phyloP scores from a whole-genome alignment of 2,329 filamentous ascomycete genomes.

The Ilyonectria mors-panacis region DNA sequence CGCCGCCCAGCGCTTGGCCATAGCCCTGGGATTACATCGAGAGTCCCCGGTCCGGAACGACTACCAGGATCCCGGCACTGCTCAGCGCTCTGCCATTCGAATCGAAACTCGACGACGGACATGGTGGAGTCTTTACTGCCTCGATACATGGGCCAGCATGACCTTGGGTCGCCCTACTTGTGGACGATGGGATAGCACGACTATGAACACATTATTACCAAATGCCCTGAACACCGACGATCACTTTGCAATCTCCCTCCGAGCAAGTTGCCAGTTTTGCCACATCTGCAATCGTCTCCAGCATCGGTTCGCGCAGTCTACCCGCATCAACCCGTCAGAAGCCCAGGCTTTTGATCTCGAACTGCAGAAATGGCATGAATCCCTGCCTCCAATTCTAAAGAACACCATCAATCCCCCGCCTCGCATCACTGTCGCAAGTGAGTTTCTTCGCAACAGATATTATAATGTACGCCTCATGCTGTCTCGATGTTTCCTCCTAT shows the following conservation, averaged over 20 bases:
- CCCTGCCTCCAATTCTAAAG: conserved; percentile 41
- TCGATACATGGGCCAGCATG: conserved; percentile 80
- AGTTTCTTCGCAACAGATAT: conserved; percentile 51
- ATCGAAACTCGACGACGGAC: conserved; percentile 74
- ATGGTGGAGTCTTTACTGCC: conserved; percentile 81
- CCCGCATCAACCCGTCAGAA: conserved; percentile 44
- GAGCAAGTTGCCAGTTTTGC: conserved; percentile 49
- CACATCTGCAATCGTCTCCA: conserved; percentile 50
- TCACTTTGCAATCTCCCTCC: conserved; percentile 43
- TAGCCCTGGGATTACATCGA: conserved; percentile 78
- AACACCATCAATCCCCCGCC: conserved; percentile 43
- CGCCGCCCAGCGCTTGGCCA: conserved; percentile 81
- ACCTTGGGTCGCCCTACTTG: conserved; percentile 74
- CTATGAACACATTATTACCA: conserved; percentile 50
- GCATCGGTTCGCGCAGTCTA: conserved; percentile 49
- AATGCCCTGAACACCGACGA: conserved; percentile 42
- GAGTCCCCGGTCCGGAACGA: conserved; percentile 57
- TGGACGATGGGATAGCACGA: conserved; percentile 48
- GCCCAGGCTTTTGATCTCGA: conserved; percentile 48
- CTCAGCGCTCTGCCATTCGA: conserved; percentile 46
- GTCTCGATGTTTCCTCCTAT: conserved; percentile 41
- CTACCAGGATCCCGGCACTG: conserved; percentile 60
- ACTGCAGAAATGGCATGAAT: conserved; percentile 46
- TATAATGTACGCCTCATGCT: conserved; percentile 49
- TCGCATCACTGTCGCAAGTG: conserved; percentile 45